These are phyloP conservation scores for Vaccinium myrtillus DNA, from an alignment of 148 eudicot species.

Conservation along the genomic window DNA sequence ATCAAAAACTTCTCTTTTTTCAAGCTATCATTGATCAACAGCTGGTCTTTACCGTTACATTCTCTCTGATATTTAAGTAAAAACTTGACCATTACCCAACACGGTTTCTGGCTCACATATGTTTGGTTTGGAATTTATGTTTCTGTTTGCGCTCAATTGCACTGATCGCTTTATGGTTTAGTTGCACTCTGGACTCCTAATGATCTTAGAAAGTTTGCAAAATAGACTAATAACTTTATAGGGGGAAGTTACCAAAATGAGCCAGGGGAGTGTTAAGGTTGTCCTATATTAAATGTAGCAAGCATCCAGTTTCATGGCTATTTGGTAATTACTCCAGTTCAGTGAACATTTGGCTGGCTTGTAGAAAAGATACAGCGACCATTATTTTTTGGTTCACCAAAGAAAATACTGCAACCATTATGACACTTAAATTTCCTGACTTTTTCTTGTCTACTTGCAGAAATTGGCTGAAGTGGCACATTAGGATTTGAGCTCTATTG, in stretches of 20 bases:
- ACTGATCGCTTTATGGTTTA: not conserved
- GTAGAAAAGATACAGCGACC: not conserved
- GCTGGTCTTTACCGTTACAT: not conserved
- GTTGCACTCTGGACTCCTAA: not conserved
- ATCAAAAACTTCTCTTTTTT: not conserved
- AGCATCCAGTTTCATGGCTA: not conserved
- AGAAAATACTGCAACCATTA: not conserved
- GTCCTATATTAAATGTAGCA: not conserved
- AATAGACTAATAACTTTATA: not conserved
- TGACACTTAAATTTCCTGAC: not conserved
- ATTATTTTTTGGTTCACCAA: not conserved
- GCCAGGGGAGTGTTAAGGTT: not conserved
- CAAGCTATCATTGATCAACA: not conserved
- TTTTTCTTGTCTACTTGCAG: slow-evolving; percentile 19
- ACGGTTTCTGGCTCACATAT: not conserved
- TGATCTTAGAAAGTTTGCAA: not conserved
- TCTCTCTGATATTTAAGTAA: not conserved
- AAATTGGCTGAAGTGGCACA: slow-evolving; percentile 47
- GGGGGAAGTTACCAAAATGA: not conserved
- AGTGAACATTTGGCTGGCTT: not conserved
- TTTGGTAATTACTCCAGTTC: not conserved
- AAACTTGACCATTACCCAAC: not conserved
- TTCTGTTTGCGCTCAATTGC: not conserved
- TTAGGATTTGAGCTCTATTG: slow-evolving; percentile 22
- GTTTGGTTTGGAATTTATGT: not conserved